phyloP scores from a whole-genome alignment of 23 red algal species.

The Gracilaria gracilis region DNA sequence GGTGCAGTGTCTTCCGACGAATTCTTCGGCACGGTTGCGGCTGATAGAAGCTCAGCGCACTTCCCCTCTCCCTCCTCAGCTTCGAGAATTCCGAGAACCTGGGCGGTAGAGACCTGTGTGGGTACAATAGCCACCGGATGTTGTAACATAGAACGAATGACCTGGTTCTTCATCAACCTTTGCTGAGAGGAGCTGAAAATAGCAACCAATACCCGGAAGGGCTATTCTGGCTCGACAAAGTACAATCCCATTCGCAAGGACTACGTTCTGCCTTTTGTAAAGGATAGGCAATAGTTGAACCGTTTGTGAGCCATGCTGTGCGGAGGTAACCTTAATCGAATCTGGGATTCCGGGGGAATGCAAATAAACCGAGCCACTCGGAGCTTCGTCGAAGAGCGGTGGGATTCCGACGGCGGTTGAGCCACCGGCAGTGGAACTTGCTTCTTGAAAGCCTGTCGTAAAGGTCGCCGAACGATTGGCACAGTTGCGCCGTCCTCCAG shows the following conservation, averaged over 20 bases:
- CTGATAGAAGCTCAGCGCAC: not conserved
- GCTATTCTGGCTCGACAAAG: not conserved
- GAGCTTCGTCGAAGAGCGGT: no score
- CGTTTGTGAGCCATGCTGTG: no score
- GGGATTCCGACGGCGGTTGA: no score
- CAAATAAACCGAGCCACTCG: no score
- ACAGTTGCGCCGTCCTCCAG: no score
- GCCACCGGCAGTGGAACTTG: no score
- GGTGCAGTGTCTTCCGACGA: not conserved
- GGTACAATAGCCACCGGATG: not conserved
- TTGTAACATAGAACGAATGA: not conserved
- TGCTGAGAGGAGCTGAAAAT: not conserved
- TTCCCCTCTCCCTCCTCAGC: not conserved
- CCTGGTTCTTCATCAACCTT: not conserved
- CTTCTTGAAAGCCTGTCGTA: no score
- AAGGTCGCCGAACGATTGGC: no score
- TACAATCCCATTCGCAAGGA: slow-evolving; percentile 2
- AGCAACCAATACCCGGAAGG: not conserved
- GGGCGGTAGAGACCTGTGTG: not conserved
- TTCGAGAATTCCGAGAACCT: not conserved
- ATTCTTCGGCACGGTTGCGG: not conserved
- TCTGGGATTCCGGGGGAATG: no score
- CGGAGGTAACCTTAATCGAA: no score
- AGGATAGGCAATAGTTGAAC: no score
- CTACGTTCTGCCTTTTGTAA: not conserved